Evolutionary conservation across 192 early-diverging fungal genomes (phyloP).

Genomic region (Entophlyctis luteolus): DNA sequence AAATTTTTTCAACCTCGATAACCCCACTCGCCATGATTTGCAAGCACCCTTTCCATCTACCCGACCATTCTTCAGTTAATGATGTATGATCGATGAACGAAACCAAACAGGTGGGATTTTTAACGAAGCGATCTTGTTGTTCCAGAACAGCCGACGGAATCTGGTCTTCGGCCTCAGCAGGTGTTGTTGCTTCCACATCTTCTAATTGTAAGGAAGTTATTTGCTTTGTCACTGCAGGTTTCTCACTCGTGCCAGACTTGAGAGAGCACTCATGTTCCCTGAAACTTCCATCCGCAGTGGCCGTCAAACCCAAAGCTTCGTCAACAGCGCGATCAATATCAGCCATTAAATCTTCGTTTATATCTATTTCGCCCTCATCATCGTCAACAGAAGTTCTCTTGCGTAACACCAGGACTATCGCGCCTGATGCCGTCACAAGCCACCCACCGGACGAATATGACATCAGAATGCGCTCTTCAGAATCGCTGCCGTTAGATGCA

Average conservation of each 20-base stretch:
- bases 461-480: not conserved
- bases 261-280: not conserved
- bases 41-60: not conserved
- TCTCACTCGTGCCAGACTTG: not conserved
- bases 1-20: not conserved
- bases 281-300: not conserved
- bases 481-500: not conserved
- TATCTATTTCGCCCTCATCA: not conserved
- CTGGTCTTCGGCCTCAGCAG: not conserved
- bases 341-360: not conserved
- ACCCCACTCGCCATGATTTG: constrained; percentile 20
- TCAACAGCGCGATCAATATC: constrained; percentile 26
- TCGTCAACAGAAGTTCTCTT: not conserved
- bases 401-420: not conserved
- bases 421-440: constrained; percentile 2
- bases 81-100: not conserved
- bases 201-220: constrained; percentile 10
- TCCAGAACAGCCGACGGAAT: not conserved
- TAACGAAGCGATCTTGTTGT: not conserved
- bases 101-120: constrained; percentile 9
- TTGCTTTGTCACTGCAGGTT: not conserved
- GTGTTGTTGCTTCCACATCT: constrained; percentile 19
- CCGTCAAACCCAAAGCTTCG: not conserved
- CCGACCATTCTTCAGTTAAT: not conserved
- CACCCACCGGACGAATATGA: not conserved